Base-by-base conservation (phyloP, 208 protist genomes). In the Blastocrithidia nonstop region DNA sequence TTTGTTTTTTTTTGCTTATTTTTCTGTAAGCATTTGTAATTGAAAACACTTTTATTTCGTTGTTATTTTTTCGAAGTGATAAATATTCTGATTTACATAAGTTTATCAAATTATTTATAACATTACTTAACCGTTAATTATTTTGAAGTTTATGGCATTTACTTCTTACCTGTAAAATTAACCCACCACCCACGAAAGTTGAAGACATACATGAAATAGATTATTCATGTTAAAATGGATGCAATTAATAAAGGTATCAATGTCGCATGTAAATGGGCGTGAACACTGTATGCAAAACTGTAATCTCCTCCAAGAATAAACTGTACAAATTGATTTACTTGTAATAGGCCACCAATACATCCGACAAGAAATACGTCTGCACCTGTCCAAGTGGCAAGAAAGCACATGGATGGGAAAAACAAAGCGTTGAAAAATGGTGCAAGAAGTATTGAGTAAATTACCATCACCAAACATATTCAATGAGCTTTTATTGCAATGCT, bases 351-450 rank as follows among this genome's bases (percentile, higher is more conserved):
- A 7, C 76, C 71, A 15, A 95, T 37, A 37, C 94, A 81, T 20
- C 72, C 77, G 1, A 96, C 25, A 11, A 95, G 43, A 39, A 96
- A 68, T 5, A 90, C 93, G 44, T 97, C 88, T 2, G 77, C 57
- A 0, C 71, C 75, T 15, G 71, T 78, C 93, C 94, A 97, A 22
- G 94, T 90, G n/a, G 85, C 68, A 4, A 94, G 22, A 23, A 82
- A 63, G 4, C 32, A 6, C 16, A 8, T 45, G 0, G 37, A 21
- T 1, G 45, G 50, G 29, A 56, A 66, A 6, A 59, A 23, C 2
- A 52, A 13, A n/a, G 51, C 38, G 28, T 66, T 76, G 2, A 78
- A 11, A 26, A 50, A 47, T 6, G 79, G 79, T 0, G 59, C 58
- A 8, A 80, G 20, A 3, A 75, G 29, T 2, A 82, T 46, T 0